These are phyloP conservation scores for Ophiognomonia clavigignenti-juglandacearum DNA, from an alignment of 2,329 filamentous ascomycete genomes.

Conservation along the genomic window DNA sequence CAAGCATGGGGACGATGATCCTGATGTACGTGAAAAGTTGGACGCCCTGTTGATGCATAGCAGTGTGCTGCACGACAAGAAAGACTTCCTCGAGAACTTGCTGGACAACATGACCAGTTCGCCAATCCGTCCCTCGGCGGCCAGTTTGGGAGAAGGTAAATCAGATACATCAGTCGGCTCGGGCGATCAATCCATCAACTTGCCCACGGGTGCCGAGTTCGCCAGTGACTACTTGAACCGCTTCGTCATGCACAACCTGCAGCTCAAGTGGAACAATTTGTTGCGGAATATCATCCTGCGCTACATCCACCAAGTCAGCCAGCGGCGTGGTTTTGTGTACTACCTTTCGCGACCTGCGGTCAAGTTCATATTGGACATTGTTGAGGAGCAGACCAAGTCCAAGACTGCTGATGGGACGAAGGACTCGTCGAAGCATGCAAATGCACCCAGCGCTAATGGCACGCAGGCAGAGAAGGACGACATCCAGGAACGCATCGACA, in stretches of 20 bases:
- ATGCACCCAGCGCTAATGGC: conserved; percentile 21
- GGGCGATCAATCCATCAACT: conserved; percentile 59
- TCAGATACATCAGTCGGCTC: conserved; percentile 40
- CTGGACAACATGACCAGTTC: conserved; percentile 41
- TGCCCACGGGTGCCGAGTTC: conserved; percentile 71
- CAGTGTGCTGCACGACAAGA: conserved; percentile 52
- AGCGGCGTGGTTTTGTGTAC: conserved; percentile 93
- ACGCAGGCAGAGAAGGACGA: conserved; percentile 39
- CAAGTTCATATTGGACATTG: conserved; percentile 96
- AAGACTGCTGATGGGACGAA: conserved; percentile 38
- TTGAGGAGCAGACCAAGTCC: conserved; percentile 84
- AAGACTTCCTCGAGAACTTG: conserved; percentile 54
- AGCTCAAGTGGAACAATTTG: conserved; percentile 97
- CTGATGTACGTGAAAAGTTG: conserved; percentile 50
- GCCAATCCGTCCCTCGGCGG: conserved; percentile 22
- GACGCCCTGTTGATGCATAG: conserved; percentile 56
- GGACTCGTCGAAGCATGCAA: conserved; percentile 8
- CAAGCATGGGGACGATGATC: conserved; percentile 44
- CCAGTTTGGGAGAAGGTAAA: conserved; percentile 19
- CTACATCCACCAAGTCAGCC: conserved; percentile 95
- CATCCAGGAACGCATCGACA: conserved; percentile 79
- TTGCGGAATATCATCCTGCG: conserved; percentile 93
- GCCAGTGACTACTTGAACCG: conserved; percentile 96
- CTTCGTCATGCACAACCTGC: conserved; percentile 96
- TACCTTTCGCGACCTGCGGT: conserved; percentile 94